A percentile compares a stretch with the other conserved stretches of the same genome.
These are phyloP conservation scores for Penicillium aurantiogriseum DNA, from an alignment of 2,329 filamentous ascomycete genomes.

Conservation along the genomic window DNA sequence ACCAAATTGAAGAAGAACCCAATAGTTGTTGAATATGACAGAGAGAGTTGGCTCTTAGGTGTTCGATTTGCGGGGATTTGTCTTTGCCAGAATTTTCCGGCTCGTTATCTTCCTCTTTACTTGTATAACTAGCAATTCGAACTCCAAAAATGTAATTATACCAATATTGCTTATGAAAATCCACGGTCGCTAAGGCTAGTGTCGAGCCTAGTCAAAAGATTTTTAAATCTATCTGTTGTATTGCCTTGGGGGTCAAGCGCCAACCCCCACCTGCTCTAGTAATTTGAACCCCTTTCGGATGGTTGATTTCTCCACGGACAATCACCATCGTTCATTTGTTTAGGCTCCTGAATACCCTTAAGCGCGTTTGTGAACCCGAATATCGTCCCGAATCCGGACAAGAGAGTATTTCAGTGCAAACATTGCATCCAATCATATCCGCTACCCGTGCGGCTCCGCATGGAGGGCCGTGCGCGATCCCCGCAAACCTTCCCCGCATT, in stretches of 20 bases:
- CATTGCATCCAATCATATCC: neutral
- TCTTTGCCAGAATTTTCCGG: neutral
- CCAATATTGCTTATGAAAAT: neutral
- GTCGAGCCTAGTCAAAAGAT: neutral
- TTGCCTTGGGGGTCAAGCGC: neutral
- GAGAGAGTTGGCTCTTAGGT: neutral
- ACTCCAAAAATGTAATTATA: neutral
- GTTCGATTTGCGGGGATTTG: neutral
- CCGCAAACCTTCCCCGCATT: constrained; percentile 15
- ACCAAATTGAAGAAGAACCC: neutral
- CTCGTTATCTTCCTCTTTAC: neutral
- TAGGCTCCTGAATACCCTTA: too few species aligned
- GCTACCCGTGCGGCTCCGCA: constrained; percentile 16
- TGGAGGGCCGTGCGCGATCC: neutral
- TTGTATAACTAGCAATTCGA: neutral
- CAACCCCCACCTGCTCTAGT: neutral
- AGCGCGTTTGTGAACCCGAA: neutral
- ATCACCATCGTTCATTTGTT: neutral
- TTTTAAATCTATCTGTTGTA: neutral
- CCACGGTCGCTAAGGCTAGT: too few species aligned
- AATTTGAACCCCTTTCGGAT: neutral
- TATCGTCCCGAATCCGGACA: neutral
- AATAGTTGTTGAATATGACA: neutral
- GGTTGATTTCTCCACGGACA: neutral
- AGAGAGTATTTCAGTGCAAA: neutral